phyloP scores from a whole-genome alignment of 768 basidiomycete species.

The Tephrocybe sp. region DNA sequence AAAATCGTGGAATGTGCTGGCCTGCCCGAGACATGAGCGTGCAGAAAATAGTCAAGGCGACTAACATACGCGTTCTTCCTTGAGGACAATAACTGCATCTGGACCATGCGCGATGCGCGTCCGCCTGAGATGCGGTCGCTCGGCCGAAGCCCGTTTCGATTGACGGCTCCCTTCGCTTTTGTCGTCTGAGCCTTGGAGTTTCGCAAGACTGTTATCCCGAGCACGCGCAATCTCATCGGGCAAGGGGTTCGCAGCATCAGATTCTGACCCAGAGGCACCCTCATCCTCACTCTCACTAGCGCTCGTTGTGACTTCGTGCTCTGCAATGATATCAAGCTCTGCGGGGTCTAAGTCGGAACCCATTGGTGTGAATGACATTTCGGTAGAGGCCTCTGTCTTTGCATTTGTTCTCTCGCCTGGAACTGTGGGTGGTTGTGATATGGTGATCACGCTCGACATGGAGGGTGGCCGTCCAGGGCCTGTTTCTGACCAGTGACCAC shows the following conservation, averaged over 20 bases:
- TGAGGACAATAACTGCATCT: slow-evolving; percentile 85
- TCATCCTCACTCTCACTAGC: slow-evolving; percentile 36
- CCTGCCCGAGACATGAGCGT: slow-evolving; percentile 36
- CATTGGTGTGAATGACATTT: slow-evolving; percentile 62
- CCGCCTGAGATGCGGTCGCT: slow-evolving; percentile 28
- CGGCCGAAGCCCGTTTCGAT: slow-evolving; percentile 15
- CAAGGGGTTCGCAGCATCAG: slow-evolving; percentile 2
- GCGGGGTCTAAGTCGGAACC: slow-evolving; percentile 49
- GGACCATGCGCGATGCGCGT: slow-evolving; percentile 50
- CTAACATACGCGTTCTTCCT: slow-evolving; percentile 75
- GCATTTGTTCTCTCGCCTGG: slow-evolving; percentile 47
- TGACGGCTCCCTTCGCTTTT: slow-evolving; percentile 8
- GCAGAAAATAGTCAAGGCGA: not conserved
- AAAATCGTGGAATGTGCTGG: slow-evolving; percentile 89
- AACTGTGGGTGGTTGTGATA: slow-evolving; percentile 69
- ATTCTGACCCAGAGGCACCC: slow-evolving; percentile 21
- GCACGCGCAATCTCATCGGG: slow-evolving; percentile 37
- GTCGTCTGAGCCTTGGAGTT: slow-evolving; percentile 45
- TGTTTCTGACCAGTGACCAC: slow-evolving; percentile 92
- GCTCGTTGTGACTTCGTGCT: slow-evolving; percentile 33
- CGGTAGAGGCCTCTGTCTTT: slow-evolving; percentile 41
- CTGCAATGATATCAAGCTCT: slow-evolving; percentile 38
- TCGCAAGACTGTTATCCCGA: slow-evolving; percentile 56
- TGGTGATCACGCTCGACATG: slow-evolving; percentile 82
- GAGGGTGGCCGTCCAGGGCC: slow-evolving; percentile 62